phyloP scores from a whole-genome alignment of 345 rosid genomes.

The Gossypium anomalum region DNA sequence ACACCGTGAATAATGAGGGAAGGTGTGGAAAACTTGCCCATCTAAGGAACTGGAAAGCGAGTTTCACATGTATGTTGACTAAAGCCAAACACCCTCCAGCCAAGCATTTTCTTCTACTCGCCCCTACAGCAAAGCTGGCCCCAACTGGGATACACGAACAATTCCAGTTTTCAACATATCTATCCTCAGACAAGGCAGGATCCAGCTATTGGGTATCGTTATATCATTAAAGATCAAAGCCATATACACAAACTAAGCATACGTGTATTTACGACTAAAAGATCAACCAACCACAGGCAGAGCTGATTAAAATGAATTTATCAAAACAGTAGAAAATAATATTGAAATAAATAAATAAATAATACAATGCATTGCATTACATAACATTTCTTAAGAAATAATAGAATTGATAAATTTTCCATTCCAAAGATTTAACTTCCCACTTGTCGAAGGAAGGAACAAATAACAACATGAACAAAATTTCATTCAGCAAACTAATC shows the following conservation, averaged over 20 bases:
- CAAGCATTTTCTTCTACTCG: constrained; percentile 16
- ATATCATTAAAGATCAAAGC: constrained; percentile 18
- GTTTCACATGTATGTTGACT: constrained; percentile 11
- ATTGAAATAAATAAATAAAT: background rate
- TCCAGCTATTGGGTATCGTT: constrained; percentile 9
- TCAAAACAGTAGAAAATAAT: background rate
- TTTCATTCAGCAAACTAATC: constrained; percentile 27
- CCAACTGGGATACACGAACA: constrained; percentile 14
- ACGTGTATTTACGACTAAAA: background rate
- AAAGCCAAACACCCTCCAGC: constrained; percentile 14
- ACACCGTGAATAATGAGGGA: background rate
- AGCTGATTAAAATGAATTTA: background rate
- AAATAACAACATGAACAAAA: constrained; percentile 25
- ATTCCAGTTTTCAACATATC: constrained; percentile 6
- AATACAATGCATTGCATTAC: background rate
- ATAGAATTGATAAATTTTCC: constrained; percentile 13
- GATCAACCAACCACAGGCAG: background rate
- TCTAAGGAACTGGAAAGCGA: constrained; percentile 5
- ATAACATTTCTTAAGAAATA: background rate
- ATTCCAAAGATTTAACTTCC: constrained; percentile 16
- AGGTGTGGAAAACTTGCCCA: constrained; percentile 1
- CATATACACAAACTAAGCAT: background rate
- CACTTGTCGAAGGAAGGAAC: constrained; percentile 12
- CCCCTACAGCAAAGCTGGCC: constrained; percentile 21
- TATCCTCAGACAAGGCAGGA: constrained; percentile 12